Evolutionary conservation across 1,139 yeast species (phyloP).

Genomic region (Geotrichum macrosporum): DNA sequence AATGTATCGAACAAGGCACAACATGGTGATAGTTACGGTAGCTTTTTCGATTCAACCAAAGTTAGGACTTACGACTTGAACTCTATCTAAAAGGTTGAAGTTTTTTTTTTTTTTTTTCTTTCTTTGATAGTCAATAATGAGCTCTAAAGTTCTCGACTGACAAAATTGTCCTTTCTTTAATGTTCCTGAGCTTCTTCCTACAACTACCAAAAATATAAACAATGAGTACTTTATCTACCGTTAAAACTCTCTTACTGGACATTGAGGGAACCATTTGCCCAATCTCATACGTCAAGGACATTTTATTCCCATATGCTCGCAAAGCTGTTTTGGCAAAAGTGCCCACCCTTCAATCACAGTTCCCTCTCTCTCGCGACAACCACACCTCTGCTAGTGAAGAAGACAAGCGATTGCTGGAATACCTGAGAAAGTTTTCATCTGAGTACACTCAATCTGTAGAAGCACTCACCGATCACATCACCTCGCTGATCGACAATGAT

Average conservation of each 20-base stretch:
- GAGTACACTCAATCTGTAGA: slow-evolving; percentile 34
- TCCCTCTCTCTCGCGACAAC: slow-evolving; percentile 20
- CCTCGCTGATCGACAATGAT: slow-evolving; percentile 57
- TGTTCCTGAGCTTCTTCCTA: neutral
- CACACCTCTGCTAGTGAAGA: neutral
- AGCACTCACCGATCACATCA: slow-evolving; percentile 46
- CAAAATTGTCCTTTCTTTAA: too few relatives aligned
- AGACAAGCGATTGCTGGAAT: slow-evolving; percentile 24
- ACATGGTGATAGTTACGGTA: too few relatives aligned
- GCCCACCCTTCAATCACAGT: slow-evolving; percentile 15
- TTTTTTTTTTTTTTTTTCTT: too few relatives aligned
- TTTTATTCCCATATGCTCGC: slow-evolving; percentile 46
- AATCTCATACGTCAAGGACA: slow-evolving; percentile 77
- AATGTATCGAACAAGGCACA: too few relatives aligned
- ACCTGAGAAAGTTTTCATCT: slow-evolving; percentile 47
- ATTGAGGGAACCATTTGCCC: slow-evolving; percentile 94
- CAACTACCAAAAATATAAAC: neutral
- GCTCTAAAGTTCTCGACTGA: neutral
- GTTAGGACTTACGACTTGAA: too few relatives aligned
- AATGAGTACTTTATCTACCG: neutral
- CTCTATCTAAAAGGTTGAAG: too few relatives aligned
- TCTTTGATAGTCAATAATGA: too few relatives aligned
- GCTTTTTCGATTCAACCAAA: too few relatives aligned
- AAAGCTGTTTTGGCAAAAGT: slow-evolving; percentile 26
- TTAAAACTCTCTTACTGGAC: slow-evolving; percentile 50